Evolutionary conservation across 1,284 basidiomycete genomes (phyloP).

Genomic region (Naganishia sp.): DNA sequence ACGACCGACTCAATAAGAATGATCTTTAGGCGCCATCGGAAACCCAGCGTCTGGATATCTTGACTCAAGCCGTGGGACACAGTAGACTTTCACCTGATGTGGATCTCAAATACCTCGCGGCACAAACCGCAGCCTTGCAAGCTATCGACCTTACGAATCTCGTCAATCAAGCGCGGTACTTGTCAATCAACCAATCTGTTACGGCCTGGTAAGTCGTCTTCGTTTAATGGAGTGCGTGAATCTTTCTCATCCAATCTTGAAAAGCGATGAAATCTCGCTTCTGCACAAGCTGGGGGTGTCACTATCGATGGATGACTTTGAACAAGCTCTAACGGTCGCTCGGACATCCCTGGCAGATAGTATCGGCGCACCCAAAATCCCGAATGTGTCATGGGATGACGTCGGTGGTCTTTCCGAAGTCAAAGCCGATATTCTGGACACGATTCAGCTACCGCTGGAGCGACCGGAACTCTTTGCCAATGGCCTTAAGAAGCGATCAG

Average conservation of each 20-base stretch:
- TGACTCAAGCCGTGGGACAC: constrained; percentile 59
- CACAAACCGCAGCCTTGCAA: constrained; percentile 88
- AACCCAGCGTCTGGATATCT: constrained; percentile 66
- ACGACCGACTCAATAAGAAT: neutral
- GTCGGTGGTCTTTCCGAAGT: constrained; percentile 88
- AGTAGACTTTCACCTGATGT: constrained; percentile 72
- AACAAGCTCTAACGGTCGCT: constrained; percentile 71
- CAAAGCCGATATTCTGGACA: constrained; percentile 93
- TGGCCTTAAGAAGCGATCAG: constrained; percentile 93
- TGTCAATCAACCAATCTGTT: constrained; percentile 63
- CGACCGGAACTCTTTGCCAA: constrained; percentile 90
- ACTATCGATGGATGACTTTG: constrained; percentile 70
- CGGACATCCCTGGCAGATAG: constrained; percentile 81
- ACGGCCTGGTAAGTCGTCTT: constrained; percentile 20
- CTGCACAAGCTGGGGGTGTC: constrained; percentile 19
- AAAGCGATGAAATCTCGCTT: constrained; percentile 15
- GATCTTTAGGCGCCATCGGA: constrained; percentile 73
- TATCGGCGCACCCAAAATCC: constrained; percentile 96
- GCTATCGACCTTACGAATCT: constrained; percentile 79
- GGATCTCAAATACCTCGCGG: constrained; percentile 69
- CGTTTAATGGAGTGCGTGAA: neutral
- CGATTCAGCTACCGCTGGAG: constrained; percentile 91
- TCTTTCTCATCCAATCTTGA: neutral
- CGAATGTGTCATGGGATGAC: constrained; percentile 96
- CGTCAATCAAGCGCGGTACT: constrained; percentile 64